phyloP scores from a whole-genome alignment of 1,284 basidiomycete genomes.

The Vanrija humicola region DNA sequence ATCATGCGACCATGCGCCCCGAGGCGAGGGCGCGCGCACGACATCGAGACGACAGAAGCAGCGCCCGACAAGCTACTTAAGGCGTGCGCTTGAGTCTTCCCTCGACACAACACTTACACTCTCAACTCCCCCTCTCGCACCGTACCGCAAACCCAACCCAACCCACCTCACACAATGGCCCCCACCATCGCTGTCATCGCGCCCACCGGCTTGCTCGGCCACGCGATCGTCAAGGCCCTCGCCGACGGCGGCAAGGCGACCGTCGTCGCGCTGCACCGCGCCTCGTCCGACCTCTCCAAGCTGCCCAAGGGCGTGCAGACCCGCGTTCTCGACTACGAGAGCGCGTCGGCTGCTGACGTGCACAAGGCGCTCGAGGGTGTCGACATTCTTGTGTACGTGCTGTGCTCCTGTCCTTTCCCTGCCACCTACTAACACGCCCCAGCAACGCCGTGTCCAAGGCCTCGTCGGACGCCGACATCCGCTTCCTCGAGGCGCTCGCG shows the following conservation, averaged over 20 bases:
- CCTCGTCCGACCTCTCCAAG: slow-evolving; percentile 5
- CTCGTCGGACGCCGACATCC: neutral
- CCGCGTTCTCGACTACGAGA: slow-evolving; percentile 8
- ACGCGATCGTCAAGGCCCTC: slow-evolving; percentile 1
- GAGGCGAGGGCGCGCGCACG: too few relatives aligned
- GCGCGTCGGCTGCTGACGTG: neutral
- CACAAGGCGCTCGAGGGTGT: neutral
- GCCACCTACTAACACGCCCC: too few relatives aligned
- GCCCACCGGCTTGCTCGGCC: slow-evolving; percentile 10
- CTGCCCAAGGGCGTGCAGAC: slow-evolving; percentile 9
- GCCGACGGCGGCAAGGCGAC: slow-evolving; percentile 4
- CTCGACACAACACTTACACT: too few relatives aligned
- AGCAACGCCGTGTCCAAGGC: slow-evolving; percentile 4
- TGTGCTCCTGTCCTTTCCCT: neutral
- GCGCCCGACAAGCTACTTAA: too few relatives aligned
- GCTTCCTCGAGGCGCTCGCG: slow-evolving; percentile 4
- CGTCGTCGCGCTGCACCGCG: slow-evolving; percentile 16
- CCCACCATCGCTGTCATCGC: slow-evolving; percentile 12
- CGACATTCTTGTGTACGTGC: slow-evolving; percentile 7
- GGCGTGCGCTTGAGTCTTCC: too few relatives aligned
- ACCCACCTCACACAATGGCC: neutral
- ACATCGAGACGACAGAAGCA: too few relatives aligned
- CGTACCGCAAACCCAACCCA: neutral
- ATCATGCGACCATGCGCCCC: too few relatives aligned
- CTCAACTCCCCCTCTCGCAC: too few relatives aligned